Base-by-base conservation (phyloP, 179 eudicot species). In the Beta corolliflora region DNA sequence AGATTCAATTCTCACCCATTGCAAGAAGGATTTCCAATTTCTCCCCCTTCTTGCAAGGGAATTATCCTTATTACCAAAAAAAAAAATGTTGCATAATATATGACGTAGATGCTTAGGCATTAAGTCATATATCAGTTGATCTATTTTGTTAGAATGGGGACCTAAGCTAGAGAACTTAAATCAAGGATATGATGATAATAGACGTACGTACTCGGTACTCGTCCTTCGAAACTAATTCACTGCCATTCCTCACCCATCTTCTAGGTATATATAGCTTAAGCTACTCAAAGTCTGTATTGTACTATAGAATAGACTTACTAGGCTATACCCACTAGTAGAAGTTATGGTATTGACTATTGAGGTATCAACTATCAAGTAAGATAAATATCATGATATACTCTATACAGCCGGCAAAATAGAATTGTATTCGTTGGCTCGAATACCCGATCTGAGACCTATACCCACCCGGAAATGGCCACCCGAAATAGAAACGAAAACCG, bases 231-330 rank as follows among this genome's bases (percentile, higher is more conserved):
- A 18, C 10, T 58, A 48, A 48, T 48, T 9, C 52, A 48, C 5
- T 23, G 31, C 79, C 69, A 76, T 76, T 56, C 79, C 68, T 44
- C 79, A 21, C 79, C 79, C 79, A 76, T 76, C 52, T 19, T 44
- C 44, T 60, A 76, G 55, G 41, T 18, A 61, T 8, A n/a, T 61
- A 61, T 12, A 19, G 29, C 21, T n/a, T 21, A 61, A 48, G 52
- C n/a, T 58, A 5, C 63, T 16, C 63, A 58, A 58, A 58, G 16
- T 15, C 41, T 0, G 4, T 58, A 48, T 48, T 48, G 52, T 48
- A 48, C 19, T 13, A 15, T 56, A 55, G 15, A 12, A 15, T 56
- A 56, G 61, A 56, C 61, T n/a, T 18, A 56, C 12, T 56, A 13
- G 61, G 1, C 63, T 58, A 58, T 19, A 58, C n/a, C 23, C 63